Conservation (phyloP, 345 rosid genomes). For the Moringa oleifera region DNA sequence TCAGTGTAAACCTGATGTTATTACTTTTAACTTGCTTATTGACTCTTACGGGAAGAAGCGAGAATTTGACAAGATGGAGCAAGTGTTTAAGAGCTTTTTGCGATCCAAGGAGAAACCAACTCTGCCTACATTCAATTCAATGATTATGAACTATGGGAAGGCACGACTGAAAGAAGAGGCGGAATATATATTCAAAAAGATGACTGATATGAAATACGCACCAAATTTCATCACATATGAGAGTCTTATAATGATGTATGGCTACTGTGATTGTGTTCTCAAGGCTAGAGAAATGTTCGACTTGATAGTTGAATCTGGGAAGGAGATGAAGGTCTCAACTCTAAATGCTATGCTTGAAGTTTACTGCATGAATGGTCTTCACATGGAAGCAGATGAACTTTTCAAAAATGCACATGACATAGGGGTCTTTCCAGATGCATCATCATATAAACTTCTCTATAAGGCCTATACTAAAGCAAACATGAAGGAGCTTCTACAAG, state of each 20-base stretch:
- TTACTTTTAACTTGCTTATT: constrained; percentile 75
- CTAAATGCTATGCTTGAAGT: constrained; percentile 80
- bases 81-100: constrained; percentile 70
- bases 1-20: constrained; percentile 72
- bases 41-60: constrained; percentile 84
- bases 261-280: constrained; percentile 61
- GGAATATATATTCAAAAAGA: constrained; percentile 49
- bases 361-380: constrained; percentile 70
- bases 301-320: constrained; percentile 45
- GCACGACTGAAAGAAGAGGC: constrained; percentile 74
- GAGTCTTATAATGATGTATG: constrained; percentile 77
- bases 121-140: constrained; percentile 77
- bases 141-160: constrained; percentile 85
- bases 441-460: constrained; percentile 84
- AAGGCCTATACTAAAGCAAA: constrained; percentile 75
- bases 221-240: constrained; percentile 77
- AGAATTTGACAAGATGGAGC: constrained; percentile 93
- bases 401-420: constrained; percentile 34
- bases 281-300: constrained; percentile 71
- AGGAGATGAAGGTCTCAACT: constrained; percentile 55
- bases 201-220: constrained; percentile 60
- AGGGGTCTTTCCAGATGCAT: constrained; percentile 45
- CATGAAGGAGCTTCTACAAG: constrained; percentile 63
- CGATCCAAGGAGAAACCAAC: constrained; percentile 81
- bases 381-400: constrained; percentile 62